Conservation (phyloP, 2,329 filamentous ascomycete genomes). For the Pseudogymnoascus sp. region DNA sequence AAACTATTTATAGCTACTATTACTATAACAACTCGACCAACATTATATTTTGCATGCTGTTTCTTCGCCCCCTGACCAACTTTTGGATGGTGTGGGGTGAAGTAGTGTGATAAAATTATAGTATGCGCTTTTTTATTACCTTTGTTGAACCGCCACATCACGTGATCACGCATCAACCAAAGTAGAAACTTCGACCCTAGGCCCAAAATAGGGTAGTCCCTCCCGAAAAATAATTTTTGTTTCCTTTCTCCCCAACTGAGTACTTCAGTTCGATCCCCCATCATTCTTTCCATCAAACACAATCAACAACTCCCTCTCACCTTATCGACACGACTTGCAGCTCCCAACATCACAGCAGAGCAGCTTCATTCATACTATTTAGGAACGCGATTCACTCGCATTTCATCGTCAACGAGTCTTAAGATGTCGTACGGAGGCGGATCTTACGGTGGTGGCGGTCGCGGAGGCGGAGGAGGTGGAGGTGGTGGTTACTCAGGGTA, state of each 20-base stretch:
- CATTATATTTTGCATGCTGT: not conserved
- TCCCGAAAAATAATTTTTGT: conserved; percentile 9
- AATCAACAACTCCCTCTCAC: conserved; percentile 3
- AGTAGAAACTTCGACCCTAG: conserved; percentile 9
- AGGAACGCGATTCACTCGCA: conserved; percentile 7
- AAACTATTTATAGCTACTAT: not conserved
- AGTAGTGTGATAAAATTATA: not conserved
- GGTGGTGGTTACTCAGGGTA: conserved; percentile 49
- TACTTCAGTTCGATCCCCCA: conserved; percentile 8
- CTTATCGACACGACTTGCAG: not conserved
- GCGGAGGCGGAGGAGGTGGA: conserved; percentile 34
- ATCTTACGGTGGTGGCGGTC: conserved; percentile 43
- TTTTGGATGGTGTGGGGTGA: not conserved
- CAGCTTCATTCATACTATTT: conserved; percentile 4
- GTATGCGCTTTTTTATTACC: not conserved
- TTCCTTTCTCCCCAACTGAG: conserved; percentile 3
- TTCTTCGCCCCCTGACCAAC: too few species aligned
- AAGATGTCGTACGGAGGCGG: conserved; percentile 66
- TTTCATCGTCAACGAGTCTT: not conserved
- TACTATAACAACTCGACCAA: not conserved
- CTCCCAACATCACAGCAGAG: conserved; percentile 5
- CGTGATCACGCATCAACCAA: not conserved
- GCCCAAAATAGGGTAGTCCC: conserved; percentile 7
- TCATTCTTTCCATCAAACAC: conserved; percentile 8
- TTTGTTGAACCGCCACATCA: not conserved